Percentiles rank a stretch among this genome's conserved stretches.
phyloP scores from a whole-genome alignment of 179 eudicot species.

The Drosera spatulata region DNA sequence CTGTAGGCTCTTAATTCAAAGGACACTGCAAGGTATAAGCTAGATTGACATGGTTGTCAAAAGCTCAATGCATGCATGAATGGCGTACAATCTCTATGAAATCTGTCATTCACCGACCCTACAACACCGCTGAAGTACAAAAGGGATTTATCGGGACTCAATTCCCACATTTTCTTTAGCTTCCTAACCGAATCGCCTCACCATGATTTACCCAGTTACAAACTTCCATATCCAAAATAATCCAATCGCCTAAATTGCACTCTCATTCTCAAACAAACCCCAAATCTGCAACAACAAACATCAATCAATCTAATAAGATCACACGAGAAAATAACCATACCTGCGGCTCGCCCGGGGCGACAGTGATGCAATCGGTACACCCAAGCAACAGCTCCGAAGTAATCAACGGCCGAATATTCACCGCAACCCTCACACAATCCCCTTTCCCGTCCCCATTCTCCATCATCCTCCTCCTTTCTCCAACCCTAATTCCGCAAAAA shows the following conservation, averaged over 20 bases:
- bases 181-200: no score
- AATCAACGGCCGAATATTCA: slow-evolving; percentile 79
- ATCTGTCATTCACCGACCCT: no score
- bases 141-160: no score
- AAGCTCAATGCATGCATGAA: no score
- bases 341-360: slow-evolving; percentile 75
- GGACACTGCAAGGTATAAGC: no score
- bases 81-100: no score
- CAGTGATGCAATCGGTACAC: slow-evolving; percentile 73
- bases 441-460: slow-evolving; percentile 10
- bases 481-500: slow-evolving; percentile 3
- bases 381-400: slow-evolving; percentile 73
- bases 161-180: no score
- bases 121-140: no score
- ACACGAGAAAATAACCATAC: slow-evolving; percentile 10
- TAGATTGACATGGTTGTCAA: no score
- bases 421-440: slow-evolving; percentile 77
- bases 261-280: not conserved
- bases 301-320: not conserved
- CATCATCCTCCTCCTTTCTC: slow-evolving; percentile 17
- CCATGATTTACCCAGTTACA: no score
- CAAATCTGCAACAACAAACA: not conserved
- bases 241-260: not conserved
- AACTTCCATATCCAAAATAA: no score
- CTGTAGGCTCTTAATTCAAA: no score